These are phyloP conservation scores for Lachnellula hyalina DNA, from an alignment of 2,329 filamentous ascomycete genomes.

Conservation along the genomic window DNA sequence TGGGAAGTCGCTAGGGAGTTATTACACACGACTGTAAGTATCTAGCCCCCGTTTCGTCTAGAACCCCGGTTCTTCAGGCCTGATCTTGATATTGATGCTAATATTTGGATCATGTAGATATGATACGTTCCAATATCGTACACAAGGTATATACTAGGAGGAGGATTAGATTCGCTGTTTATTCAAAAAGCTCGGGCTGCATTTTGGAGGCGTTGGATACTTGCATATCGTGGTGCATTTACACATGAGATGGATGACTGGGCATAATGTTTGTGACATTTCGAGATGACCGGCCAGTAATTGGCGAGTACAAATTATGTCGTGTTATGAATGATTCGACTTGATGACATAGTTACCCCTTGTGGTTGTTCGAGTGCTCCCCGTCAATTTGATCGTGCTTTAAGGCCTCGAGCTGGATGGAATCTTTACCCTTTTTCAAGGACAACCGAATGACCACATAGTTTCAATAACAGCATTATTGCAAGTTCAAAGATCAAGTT, in stretches of 20 bases:
- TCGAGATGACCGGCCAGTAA: neutral
- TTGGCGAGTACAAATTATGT: neutral
- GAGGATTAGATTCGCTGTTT: neutral
- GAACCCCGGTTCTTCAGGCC: neutral
- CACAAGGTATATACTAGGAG: slow-evolving; percentile 74
- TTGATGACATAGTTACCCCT: no score
- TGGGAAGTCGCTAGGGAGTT: slow-evolving; percentile 76
- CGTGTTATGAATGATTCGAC: neutral
- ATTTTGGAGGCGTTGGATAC: slow-evolving; percentile 16
- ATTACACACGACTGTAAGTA: slow-evolving; percentile 76
- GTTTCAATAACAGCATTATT: no score
- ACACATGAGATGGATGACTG: slow-evolving; percentile 1
- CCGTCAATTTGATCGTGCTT: no score
- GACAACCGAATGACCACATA: no score
- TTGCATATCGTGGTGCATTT: slow-evolving; percentile 18
- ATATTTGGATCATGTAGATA: slow-evolving; percentile 46
- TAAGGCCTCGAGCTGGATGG: no score
- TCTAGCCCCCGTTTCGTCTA: slow-evolving; percentile 5
- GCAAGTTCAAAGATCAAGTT: no score
- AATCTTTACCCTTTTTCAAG: no score
- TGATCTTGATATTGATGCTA: neutral
- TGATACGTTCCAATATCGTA: slow-evolving; percentile 82
- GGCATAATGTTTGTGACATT: neutral
- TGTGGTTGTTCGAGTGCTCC: no score
- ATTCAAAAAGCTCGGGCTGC: slow-evolving; percentile 2